These are phyloP conservation scores for Bigelowiella natans DNA, from an alignment of 78 protist genomes.

Conservation along the genomic window DNA sequence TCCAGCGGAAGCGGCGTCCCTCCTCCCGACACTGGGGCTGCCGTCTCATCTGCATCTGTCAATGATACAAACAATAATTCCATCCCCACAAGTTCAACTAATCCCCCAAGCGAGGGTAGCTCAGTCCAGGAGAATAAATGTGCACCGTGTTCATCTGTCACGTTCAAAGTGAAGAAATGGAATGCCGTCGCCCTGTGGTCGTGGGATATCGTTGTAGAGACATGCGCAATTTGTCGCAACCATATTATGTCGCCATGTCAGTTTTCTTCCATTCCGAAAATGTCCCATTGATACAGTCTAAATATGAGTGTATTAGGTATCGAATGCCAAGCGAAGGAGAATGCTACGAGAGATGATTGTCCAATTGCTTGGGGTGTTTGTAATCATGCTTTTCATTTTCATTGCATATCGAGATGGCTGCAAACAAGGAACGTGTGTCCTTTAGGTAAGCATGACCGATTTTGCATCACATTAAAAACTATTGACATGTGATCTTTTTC, in stretches of 20 bases:
- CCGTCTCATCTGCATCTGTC: too few species aligned
- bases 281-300: neutral
- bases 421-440: constrained; percentile 45
- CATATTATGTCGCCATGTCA: constrained; percentile 33
- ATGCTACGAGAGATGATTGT: constrained; percentile 25
- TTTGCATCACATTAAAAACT: neutral
- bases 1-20: too few species aligned
- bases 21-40: too few species aligned
- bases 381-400: constrained; percentile 34
- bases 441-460: neutral
- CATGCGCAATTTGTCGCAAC: constrained; percentile 45
- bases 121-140: neutral
- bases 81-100: too few species aligned
- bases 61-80: too few species aligned
- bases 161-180: constrained; percentile 39
- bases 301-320: neutral
- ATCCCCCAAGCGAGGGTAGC: too few species aligned
- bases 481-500: neutral
- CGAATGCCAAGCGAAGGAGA: constrained; percentile 31
- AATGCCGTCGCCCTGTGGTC: constrained; percentile 48
- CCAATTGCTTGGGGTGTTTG: constrained; percentile 44
- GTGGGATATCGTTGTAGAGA: constrained; percentile 41
- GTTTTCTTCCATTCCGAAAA: neutral
- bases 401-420: constrained; percentile 45
- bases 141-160: neutral